Percentiles rank a stretch among this genome's conserved stretches.
These are phyloP conservation scores for Spergularia bocconei DNA, from an alignment of 148 eudicot genomes.

Conservation along the genomic window DNA sequence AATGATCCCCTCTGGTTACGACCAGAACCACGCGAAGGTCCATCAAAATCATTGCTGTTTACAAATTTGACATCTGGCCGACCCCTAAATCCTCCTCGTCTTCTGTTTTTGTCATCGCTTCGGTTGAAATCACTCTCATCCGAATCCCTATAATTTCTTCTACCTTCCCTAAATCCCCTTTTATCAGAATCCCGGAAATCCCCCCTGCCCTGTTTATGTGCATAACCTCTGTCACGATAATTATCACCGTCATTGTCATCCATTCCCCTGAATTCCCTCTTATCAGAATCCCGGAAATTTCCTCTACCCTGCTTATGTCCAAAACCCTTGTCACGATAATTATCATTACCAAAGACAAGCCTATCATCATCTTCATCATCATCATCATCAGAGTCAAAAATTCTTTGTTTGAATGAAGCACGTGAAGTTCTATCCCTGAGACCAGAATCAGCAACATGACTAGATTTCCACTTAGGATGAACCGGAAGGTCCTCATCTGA, in stretches of 20 bases:
- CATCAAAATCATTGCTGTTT: conserved; percentile 22
- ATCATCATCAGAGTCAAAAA: conserved; percentile 47
- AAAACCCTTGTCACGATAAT: conserved; percentile 33
- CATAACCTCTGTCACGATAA: conserved; percentile 10
- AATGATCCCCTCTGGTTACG: conserved; percentile 13
- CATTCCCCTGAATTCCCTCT: conserved; percentile 26
- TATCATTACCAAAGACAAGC: conserved; percentile 52
- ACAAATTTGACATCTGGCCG: conserved; percentile 24
- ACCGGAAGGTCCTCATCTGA: conserved; percentile 75
- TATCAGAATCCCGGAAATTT: conserved; percentile 27
- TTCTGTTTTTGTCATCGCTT: conserved; percentile 24
- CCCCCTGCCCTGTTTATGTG: conserved; percentile 8
- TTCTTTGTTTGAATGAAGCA: conserved; percentile 22
- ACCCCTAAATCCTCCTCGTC: conserved; percentile 30
- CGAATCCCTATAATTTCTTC: conserved; percentile 6
- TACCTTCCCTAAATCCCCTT: conserved; percentile 22
- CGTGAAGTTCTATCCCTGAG: conserved; percentile 36
- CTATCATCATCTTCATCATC: conserved; percentile 58
- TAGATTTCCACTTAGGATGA: conserved; percentile 71
- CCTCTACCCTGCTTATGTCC: conserved; percentile 28
- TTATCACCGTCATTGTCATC: conserved; percentile 51
- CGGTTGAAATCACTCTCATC: not conserved
- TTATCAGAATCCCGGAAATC: conserved; percentile 10
- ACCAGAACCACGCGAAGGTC: conserved; percentile 33
- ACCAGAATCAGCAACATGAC: conserved; percentile 57